phyloP scores from a whole-genome alignment of 106 monocot genomes.

The Amphibolis antarctica region DNA sequence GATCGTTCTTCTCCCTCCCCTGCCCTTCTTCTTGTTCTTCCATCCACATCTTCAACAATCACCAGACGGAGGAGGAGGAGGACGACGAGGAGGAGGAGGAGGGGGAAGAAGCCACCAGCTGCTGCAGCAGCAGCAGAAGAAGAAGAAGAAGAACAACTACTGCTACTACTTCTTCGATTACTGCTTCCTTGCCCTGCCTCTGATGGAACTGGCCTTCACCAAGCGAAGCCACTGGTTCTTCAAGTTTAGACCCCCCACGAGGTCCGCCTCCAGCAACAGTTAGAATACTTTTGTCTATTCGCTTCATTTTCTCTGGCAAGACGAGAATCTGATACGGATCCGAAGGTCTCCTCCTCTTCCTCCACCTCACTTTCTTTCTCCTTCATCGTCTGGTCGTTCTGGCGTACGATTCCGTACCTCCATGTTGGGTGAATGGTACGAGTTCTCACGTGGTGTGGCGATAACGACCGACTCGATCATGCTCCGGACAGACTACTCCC shows the following conservation, averaged over 20 bases:
- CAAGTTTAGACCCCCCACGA: constrained; percentile 43
- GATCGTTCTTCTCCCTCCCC: no score
- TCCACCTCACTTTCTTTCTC: not conserved
- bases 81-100: no score
- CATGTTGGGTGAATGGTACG: constrained; percentile 35
- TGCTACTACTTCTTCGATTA: no score
- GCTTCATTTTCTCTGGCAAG: not conserved
- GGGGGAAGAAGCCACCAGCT: no score
- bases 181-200: not conserved
- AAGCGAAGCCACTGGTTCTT: constrained; percentile 49
- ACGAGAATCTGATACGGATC: no score
- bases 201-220: constrained; percentile 23
- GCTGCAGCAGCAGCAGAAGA: no score
- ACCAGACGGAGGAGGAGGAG: no score
- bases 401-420: not conserved
- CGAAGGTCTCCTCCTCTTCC: no score
- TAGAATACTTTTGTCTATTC: not conserved
- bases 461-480: constrained; percentile 54
- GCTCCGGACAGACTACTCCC: constrained; percentile 63
- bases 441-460: constrained; percentile 26
- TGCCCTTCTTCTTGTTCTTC: no score
- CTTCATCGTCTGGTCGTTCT: not conserved
- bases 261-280: not conserved
- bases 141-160: no score
- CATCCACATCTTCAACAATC: no score